These are phyloP conservation scores for Inonotus obliquus DNA, from an alignment of 1,284 basidiomycete species.

Conservation along the genomic window DNA sequence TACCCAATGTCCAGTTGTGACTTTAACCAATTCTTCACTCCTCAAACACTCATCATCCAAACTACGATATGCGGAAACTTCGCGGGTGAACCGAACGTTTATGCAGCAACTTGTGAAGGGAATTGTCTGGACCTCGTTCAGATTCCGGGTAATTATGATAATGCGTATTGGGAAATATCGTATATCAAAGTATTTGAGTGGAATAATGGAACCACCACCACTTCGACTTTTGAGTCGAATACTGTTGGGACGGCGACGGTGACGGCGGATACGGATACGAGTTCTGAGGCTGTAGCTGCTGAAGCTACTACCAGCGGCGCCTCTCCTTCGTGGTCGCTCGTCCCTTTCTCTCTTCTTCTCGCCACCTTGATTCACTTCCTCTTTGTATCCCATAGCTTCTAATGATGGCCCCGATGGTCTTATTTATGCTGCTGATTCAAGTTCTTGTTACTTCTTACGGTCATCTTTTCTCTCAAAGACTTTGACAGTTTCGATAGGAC, in stretches of 20 bases:
- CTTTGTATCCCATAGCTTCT: too few species aligned
- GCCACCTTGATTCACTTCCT: too few species aligned
- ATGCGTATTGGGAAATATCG: slow-evolving; percentile 18
- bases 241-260: neutral
- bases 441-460: neutral
- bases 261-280: neutral
- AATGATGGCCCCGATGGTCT: too few species aligned
- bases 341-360: too few species aligned
- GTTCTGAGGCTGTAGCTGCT: too few species aligned
- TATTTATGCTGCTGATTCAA: neutral
- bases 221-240: neutral
- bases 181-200: slow-evolving; percentile 17
- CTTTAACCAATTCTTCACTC: slow-evolving; percentile 12
- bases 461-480: neutral
- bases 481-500: too few species aligned
- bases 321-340: too few species aligned
- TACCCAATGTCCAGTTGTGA: slow-evolving; percentile 16
- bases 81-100: slow-evolving; percentile 19
- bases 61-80: slow-evolving; percentile 23
- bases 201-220: slow-evolving; percentile 13
- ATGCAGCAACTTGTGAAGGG: slow-evolving; percentile 17
- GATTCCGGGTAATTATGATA: slow-evolving; percentile 17
- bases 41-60: slow-evolving; percentile 20
- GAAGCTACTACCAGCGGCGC: too few species aligned
- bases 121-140: slow-evolving; percentile 17